Percentiles rank a stretch among this genome's conserved stretches.
phyloP scores from a whole-genome alignment of 2,329 filamentous ascomycete species.

The Escovopsis sp. region DNA sequence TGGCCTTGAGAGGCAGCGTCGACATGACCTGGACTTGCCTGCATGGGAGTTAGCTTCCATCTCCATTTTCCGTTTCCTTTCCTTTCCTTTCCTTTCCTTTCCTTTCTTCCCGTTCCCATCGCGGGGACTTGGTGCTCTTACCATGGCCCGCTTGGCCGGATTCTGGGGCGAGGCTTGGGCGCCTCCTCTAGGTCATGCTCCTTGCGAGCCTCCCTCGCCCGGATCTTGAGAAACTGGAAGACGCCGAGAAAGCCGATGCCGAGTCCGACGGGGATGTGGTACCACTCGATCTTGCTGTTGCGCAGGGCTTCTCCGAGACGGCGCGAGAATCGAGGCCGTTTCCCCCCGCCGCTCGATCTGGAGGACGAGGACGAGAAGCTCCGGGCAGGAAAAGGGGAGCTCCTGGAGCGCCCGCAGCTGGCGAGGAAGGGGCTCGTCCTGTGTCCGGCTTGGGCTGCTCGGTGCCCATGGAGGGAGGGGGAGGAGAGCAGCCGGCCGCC shows the following conservation, averaged over 20 bases:
- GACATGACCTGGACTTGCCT: slow-evolving; percentile 89
- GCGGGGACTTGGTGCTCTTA: slow-evolving; percentile 18
- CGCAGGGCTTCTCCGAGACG: slow-evolving; percentile 34
- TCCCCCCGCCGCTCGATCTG: slow-evolving; percentile 23
- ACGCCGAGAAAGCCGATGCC: slow-evolving; percentile 74
- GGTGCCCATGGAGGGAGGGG: slow-evolving; percentile 15
- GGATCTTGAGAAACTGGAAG: slow-evolving; percentile 71
- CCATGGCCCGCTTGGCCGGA: slow-evolving; percentile 78
- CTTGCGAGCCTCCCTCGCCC: slow-evolving; percentile 38
- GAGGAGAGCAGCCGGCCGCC: slow-evolving; percentile 15
- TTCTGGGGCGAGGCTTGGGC: slow-evolving; percentile 41
- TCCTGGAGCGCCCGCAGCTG: slow-evolving; percentile 4
- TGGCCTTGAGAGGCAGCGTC: slow-evolving; percentile 75
- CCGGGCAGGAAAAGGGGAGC: slow-evolving; percentile 2
- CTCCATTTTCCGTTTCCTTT: too few species aligned
- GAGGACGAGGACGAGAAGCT: slow-evolving; percentile 17
- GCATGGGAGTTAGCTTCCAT: neutral
- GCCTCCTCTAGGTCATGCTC: slow-evolving; percentile 26
- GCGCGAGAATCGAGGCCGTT: slow-evolving; percentile 35
- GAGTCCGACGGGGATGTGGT: slow-evolving; percentile 74
- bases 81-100: too few species aligned
- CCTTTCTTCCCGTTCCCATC: neutral
- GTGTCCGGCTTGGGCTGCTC: slow-evolving; percentile 13
- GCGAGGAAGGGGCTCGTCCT: slow-evolving; percentile 3
- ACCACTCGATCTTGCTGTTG: slow-evolving; percentile 60